Conservation (phyloP, 2,329 filamentous ascomycete genomes). For the Epichloe uncinata region DNA sequence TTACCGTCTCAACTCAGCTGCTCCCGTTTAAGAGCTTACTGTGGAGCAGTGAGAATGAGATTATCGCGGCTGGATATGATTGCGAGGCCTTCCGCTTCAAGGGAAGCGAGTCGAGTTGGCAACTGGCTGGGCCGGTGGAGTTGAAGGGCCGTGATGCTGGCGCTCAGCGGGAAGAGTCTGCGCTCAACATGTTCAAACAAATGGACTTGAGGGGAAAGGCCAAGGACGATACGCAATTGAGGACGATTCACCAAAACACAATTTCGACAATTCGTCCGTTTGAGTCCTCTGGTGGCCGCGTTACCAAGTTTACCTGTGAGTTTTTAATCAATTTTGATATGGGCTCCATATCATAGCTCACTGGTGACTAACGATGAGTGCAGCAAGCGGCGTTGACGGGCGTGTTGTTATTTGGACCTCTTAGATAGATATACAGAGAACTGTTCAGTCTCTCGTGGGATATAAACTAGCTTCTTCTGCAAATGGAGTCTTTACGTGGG, state of each 20-base stretch:
- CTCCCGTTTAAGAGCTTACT: constrained; percentile 86
- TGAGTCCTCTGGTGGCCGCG: constrained; percentile 47
- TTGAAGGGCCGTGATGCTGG: constrained; percentile 51
- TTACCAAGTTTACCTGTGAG: constrained; percentile 81
- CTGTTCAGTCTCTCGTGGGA: not conserved
- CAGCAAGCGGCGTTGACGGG: constrained; percentile 72
- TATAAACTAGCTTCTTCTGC: not conserved
- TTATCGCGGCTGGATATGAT: constrained; percentile 87
- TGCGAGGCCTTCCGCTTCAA: constrained; percentile 82
- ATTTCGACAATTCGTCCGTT: constrained; percentile 74
- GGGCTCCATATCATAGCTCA: not conserved
- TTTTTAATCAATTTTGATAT: constrained; percentile 18
- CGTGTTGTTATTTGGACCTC: constrained; percentile 66
- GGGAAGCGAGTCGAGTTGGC: constrained; percentile 70
- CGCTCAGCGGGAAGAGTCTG: constrained; percentile 69
- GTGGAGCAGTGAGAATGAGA: constrained; percentile 85
- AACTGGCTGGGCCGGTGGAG: constrained; percentile 70
- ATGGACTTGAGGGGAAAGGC: constrained; percentile 96
- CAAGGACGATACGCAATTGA: constrained; percentile 85
- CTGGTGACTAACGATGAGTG: constrained; percentile 14
- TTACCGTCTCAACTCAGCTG: constrained; percentile 80
- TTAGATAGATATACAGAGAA: constrained; percentile 24
- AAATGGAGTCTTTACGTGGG: not conserved
- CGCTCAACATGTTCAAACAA: constrained; percentile 94
- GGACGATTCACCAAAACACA: constrained; percentile 94